These are phyloP conservation scores for Gremmenia infestans DNA, from an alignment of 2,329 filamentous ascomycete genomes.

Conservation along the genomic window DNA sequence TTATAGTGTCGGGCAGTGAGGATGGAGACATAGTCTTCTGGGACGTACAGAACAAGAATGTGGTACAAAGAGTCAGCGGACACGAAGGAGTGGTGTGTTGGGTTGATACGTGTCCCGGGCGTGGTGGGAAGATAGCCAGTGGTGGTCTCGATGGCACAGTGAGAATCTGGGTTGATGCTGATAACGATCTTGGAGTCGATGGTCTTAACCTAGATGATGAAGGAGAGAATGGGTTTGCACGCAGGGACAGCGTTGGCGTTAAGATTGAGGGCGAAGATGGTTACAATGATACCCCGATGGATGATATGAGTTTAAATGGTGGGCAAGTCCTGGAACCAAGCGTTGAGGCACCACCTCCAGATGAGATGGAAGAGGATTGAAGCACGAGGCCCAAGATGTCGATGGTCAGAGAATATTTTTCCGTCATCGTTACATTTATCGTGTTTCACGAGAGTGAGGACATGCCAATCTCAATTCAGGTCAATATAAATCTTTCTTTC, in stretches of 20 bases:
- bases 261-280: constrained; percentile 15
- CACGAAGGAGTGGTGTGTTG: constrained; percentile 58
- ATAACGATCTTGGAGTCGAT: constrained; percentile 20
- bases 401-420: background rate
- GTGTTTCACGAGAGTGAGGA: background rate
- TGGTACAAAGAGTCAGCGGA: constrained; percentile 63
- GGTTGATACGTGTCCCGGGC: constrained; percentile 56
- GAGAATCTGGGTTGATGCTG: constrained; percentile 52
- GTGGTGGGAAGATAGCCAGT: constrained; percentile 49
- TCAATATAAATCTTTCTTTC: background rate
- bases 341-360: constrained; percentile 4
- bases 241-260: constrained; percentile 10
- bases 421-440: background rate
- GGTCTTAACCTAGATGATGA: constrained; percentile 14
- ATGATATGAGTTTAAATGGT: constrained; percentile 16
- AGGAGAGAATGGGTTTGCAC: constrained; percentile 1
- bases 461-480: background rate
- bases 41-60: constrained; percentile 82
- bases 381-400: background rate
- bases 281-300: constrained; percentile 24
- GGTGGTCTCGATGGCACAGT: constrained; percentile 59
- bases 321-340: constrained; percentile 1
- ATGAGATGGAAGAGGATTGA: constrained; percentile 18
- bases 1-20: constrained; percentile 80
- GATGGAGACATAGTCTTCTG: constrained; percentile 81